phyloP scores from a whole-genome alignment of 139 green algal species.

The Raphidocelis subcapitata region DNA sequence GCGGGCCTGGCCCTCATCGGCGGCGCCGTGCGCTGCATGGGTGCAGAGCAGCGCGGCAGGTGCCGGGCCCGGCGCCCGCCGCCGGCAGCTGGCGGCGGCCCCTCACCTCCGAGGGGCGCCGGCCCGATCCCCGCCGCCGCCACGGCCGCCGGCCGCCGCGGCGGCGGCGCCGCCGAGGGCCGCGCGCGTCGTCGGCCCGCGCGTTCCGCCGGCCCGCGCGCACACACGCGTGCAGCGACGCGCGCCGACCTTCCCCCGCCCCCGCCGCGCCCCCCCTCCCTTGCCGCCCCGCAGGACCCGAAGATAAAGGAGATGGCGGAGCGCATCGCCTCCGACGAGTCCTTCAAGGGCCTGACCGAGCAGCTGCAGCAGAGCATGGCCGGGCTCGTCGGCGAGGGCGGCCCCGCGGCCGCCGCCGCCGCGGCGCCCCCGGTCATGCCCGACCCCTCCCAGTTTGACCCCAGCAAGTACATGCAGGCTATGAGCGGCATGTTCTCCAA shows the following conservation, averaged over 20 bases:
- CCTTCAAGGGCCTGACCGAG: constrained; percentile 66
- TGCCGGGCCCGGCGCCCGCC: no score
- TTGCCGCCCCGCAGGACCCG: constrained; percentile 52
- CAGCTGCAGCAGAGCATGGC: constrained; percentile 65
- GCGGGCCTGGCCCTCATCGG: no score
- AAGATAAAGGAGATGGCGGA: constrained; percentile 83
- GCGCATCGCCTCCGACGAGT: constrained; percentile 73
- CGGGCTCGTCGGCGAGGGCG: constrained; percentile 35
- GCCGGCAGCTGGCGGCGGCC: no score
- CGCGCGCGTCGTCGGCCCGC: neutral
- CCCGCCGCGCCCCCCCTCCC: no score
- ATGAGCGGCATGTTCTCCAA: constrained; percentile 82
- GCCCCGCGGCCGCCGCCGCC: constrained; percentile 8
- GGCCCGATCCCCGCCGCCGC: no score
- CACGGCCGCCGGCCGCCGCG: no score
- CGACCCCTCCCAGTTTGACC: constrained; percentile 49
- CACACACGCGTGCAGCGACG: neutral
- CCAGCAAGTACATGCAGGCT: constrained; percentile 73
- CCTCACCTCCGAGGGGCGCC: no score
- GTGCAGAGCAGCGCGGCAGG: no score
- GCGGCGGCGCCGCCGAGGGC: no score
- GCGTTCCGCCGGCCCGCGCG: no score
- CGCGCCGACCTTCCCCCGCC: no score
- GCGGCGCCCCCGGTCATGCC: constrained; percentile 15
- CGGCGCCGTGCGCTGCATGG: no score